A percentile compares a stretch with the other conserved stretches of the same genome.
phyloP scores from a whole-genome alignment of 495 filamentous ascomycete species.

The Massariosphaeria phaeospora region DNA sequence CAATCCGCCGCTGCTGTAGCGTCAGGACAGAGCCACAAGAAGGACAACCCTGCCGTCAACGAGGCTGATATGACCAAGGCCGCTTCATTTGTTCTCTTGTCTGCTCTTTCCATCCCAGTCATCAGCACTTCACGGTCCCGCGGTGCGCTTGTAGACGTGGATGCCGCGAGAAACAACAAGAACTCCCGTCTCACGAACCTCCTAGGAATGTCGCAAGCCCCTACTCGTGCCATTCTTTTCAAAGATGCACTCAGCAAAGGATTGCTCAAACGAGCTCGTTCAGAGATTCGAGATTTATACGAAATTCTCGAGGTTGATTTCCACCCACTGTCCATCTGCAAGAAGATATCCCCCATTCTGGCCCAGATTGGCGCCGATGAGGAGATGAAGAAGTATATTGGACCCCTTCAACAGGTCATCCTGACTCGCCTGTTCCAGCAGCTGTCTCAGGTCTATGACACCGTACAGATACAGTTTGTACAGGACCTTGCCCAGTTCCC shows the following conservation, averaged over 20 bases:
- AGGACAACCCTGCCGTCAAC: constrained; percentile 85
- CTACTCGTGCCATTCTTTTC: constrained; percentile 86
- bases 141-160: constrained; percentile 91
- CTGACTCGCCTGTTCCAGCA: constrained; percentile 98
- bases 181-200: constrained; percentile 94
- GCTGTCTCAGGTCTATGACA: constrained; percentile 97
- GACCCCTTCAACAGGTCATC: constrained; percentile 95
- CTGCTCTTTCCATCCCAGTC: constrained; percentile 92
- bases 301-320: constrained; percentile 98
- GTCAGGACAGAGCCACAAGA: constrained; percentile 76
- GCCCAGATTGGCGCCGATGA: constrained; percentile 88
- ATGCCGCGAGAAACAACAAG: constrained; percentile 97
- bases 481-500: constrained; percentile 93
- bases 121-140: constrained; percentile 97
- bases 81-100: constrained; percentile 93
- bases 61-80: constrained; percentile 84
- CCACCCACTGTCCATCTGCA: constrained; percentile 96
- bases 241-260: constrained; percentile 93
- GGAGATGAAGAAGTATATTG: constrained; percentile 94
- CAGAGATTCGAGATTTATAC: constrained; percentile 94
- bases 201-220: constrained; percentile 82
- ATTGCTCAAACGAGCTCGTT: constrained; percentile 80
- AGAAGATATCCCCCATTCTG: constrained; percentile 96
- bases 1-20: constrained; percentile 82
- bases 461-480: constrained; percentile 90